Evolutionary conservation across 768 basidiomycete species (phyloP).

Genomic region (Phanerodontia chrysosporium): DNA sequence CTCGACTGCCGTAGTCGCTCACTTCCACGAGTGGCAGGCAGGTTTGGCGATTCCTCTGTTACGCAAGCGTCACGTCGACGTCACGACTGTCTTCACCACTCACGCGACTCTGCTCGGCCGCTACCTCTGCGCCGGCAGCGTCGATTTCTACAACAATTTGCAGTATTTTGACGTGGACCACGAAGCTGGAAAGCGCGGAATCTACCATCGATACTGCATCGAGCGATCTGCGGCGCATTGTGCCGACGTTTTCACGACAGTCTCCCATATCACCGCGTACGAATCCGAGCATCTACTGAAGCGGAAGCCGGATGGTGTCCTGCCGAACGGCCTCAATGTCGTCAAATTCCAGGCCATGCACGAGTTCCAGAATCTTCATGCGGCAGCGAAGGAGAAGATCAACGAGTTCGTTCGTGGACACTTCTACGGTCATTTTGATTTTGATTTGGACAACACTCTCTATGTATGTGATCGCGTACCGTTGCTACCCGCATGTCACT

Average conservation of each 20-base stretch:
- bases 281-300: constrained; percentile 95
- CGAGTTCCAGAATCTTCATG: constrained; percentile 96
- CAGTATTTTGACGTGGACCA: constrained; percentile 99
- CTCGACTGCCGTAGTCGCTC: constrained; percentile 85
- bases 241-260: constrained; percentile 97
- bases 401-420: constrained; percentile 97
- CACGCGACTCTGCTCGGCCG: constrained; percentile 98
- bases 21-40: constrained; percentile 99
- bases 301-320: constrained; percentile 93
- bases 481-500: constrained; percentile 6
- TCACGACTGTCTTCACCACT: constrained; percentile 98
- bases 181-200: constrained; percentile 97
- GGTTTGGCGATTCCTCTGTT: constrained; percentile 93
- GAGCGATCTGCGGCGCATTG: constrained; percentile 93
- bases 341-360: constrained; percentile 99
- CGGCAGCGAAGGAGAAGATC: constrained; percentile 93
- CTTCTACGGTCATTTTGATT: constrained; percentile 97
- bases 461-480: constrained; percentile 48
- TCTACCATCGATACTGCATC: constrained; percentile 98
- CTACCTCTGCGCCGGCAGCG: constrained; percentile 96
- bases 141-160: constrained; percentile 99
- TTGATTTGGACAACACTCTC: constrained; percentile 88
- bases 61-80: constrained; percentile 94
- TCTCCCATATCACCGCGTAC: constrained; percentile 97
- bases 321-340: constrained; percentile 97